Percentiles rank a stretch among this genome's conserved stretches.
These are phyloP conservation scores for Fusarium sp. DNA, from an alignment of 2,329 filamentous ascomycete species.

Conservation along the genomic window DNA sequence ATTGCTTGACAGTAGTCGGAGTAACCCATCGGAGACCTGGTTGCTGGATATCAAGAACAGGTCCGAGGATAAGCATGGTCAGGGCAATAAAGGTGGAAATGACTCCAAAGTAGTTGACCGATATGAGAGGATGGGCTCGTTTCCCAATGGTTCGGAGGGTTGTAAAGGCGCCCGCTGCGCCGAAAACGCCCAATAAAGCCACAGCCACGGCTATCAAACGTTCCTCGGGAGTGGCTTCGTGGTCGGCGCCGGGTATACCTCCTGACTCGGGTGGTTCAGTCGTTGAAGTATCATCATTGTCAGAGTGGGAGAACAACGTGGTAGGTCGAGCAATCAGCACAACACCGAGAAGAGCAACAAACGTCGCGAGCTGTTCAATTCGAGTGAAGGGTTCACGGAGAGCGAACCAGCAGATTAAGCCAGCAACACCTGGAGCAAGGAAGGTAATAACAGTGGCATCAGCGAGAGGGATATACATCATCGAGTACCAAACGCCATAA, in stretches of 20 bases:
- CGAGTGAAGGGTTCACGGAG: conserved; percentile 81
- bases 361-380: conserved; percentile 79
- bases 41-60: conserved; percentile 59
- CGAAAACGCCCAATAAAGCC: conserved; percentile 81
- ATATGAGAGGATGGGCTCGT: conserved; percentile 83
- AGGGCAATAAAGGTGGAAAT: conserved; percentile 77
- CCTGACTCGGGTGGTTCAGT: conserved; percentile 28
- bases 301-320: conserved; percentile 60
- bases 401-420: conserved; percentile 82
- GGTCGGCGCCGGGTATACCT: conserved; percentile 49
- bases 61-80: conserved; percentile 66
- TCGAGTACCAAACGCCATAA: conserved; percentile 76
- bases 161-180: conserved; percentile 79
- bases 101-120: conserved; percentile 84
- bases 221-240: conserved; percentile 67
- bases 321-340: conserved; percentile 83
- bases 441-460: conserved; percentile 94
- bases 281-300: conserved; percentile 36
- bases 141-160: conserved; percentile 83
- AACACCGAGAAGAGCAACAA: conserved; percentile 82
- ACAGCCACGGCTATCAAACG: conserved; percentile 77
- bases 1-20: conserved; percentile 63
- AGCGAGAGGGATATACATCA: conserved; percentile 82
- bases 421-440: conserved; percentile 80
- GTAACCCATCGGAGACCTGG: conserved; percentile 60